Evolutionary conservation across 768 basidiomycete genomes (phyloP).

Genomic region (Cantharellus cinnabarinus): DNA sequence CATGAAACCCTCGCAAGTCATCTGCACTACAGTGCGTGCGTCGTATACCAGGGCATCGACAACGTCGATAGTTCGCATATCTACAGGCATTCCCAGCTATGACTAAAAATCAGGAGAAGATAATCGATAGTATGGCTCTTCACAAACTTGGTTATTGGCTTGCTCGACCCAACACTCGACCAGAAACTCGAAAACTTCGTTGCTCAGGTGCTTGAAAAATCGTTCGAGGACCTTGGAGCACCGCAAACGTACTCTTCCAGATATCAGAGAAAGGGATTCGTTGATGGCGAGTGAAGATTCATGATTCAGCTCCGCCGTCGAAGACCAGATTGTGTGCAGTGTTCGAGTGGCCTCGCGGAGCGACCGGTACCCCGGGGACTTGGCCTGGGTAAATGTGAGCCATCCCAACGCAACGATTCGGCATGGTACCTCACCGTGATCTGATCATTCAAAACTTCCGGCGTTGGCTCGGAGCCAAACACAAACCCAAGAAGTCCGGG

Average conservation of each 20-base stretch:
- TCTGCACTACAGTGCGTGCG: slow-evolving; percentile 70
- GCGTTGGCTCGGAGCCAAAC: slow-evolving; percentile 32
- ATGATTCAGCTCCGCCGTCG: background rate
- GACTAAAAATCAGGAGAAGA: no score
- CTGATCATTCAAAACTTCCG: slow-evolving; percentile 22
- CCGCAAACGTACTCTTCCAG: slow-evolving; percentile 41
- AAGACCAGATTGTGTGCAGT: slow-evolving; percentile 55
- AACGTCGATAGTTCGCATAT: slow-evolving; percentile 39
- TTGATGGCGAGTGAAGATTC: slow-evolving; percentile 25
- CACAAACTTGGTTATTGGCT: background rate
- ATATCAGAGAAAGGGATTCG: slow-evolving; percentile 48
- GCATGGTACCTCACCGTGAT: slow-evolving; percentile 27
- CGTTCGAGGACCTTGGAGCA: slow-evolving; percentile 68
- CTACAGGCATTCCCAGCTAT: no score
- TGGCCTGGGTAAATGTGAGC: slow-evolving; percentile 25
- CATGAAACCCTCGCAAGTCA: slow-evolving; percentile 69
- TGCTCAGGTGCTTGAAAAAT: slow-evolving; percentile 58
- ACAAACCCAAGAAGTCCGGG: slow-evolving; percentile 71
- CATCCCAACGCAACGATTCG: background rate
- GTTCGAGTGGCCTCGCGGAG: slow-evolving; percentile 68
- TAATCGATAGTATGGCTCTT: no score
- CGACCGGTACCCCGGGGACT: slow-evolving; percentile 54
- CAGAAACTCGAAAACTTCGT: slow-evolving; percentile 67
- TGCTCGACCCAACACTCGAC: slow-evolving; percentile 52
- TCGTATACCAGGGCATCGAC: slow-evolving; percentile 67